Base-by-base conservation (phyloP, 2,329 filamentous ascomycete genomes). In the Trichoderma citrinoviride region DNA sequence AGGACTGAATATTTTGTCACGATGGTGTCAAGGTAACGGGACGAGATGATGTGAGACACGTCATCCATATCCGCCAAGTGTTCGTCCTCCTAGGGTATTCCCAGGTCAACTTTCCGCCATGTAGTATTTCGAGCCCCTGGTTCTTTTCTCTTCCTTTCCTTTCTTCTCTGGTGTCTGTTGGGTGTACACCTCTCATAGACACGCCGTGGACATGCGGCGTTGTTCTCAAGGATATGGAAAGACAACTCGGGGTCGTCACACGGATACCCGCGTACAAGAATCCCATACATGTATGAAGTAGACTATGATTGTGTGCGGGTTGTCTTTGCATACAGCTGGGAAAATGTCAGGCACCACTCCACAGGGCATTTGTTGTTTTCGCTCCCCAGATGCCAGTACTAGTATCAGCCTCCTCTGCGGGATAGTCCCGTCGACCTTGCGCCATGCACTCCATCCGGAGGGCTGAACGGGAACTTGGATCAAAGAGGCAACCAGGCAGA, bases 361-460 rank as follows among this genome's bases (percentile, higher is more conserved):
- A 61, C 57, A 33, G 46, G 47, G 57, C 47, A 61, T 41, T 41
- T 61, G 57, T 17, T 52, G 40, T 52, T 4, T 37, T 1, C 10
- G 12, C 7, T 7, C 29, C 29, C 25, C 15, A n/a, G 40, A 60
- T 49, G 43, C 44, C 17, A 60, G 49, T 17, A 49, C 46, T 19
- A 49, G 21, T 27, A 44, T 46, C 58, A 54, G 49, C 58, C 25
- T 52, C 40, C 47, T 25, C 49, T 54, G 58, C 58, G 58, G 57
- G 23, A 25, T 49, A 37, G 19, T 37, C 58, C 10, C 25, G 49
- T 49, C 53, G 58, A 53, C 47, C 41, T 62, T 62, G 58, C 47
- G 47, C 58, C 46, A 61, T 61, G 58, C 43, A 52, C 49, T 62
- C 58, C 58, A 62, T 62, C 44, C 27, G 23, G 29, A 49, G 44